Evolutionary conservation across 78 protist species (phyloP), one percentile per base, ranked within the genome.

Genomic region (Pigoraptor vietnamica): DNA sequence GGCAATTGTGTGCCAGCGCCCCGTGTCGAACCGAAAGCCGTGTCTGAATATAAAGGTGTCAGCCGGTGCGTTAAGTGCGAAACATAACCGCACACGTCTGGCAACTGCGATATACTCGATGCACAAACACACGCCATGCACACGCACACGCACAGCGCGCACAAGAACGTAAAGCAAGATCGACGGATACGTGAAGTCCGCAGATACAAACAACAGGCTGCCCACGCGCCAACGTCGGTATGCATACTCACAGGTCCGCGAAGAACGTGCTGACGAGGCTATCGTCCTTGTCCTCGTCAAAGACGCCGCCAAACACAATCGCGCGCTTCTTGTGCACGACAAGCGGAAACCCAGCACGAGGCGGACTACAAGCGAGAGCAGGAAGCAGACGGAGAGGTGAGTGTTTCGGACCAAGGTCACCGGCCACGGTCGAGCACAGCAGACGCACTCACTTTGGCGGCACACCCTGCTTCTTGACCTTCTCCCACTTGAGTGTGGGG

Each of bases 221-320:
- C 6, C 67, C 6, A 6, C 67, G 6, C 6, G 67, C 82, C 14
- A 23, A 23, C 82, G 14, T 1, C 23, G 2, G 32, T 67, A 23
- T 25, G 32, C 82, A 21, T 25, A 67, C 33, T 23, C 82, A 81
- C 86, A n/a, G 38, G 21, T 84, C 93, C 35, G 23, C 23, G 84
- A 35, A 81, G 40, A 91, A 83, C 24, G 81, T 24, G 34, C 32
- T 0, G 38, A 34, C 25, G 55, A 39, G 0, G 38, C 24, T 0
- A 1, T 37, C 93, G 25, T 35, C 86, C 37, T 0, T 37, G 40
- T 39, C 93, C 29, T 91, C 93, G 79, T 91, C 93, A 29, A 39
- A 0, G 32, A 82, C 93, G 34, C 93, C 93, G 33, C 93, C 93
- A 36, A 91, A 91, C 67, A 91, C 24, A 2, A 91, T 40, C 14